phyloP scores from a whole-genome alignment of 176 grass and related monocot genomes.

The Bromus sterilis region DNA sequence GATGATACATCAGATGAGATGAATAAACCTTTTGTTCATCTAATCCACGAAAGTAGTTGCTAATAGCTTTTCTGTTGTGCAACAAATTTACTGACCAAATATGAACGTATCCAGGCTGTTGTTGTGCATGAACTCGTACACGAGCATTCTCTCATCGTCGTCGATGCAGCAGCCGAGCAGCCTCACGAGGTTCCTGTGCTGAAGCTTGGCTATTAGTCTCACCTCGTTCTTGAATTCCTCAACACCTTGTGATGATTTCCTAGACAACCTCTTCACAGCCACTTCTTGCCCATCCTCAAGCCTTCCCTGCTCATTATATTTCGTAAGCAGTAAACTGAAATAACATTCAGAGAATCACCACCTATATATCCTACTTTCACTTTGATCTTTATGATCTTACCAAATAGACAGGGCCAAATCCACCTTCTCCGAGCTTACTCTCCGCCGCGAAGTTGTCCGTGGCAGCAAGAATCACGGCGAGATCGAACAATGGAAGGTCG shows the following conservation, averaged over 20 bases:
- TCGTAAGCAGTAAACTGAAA: not conserved
- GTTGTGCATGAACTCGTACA: conserved; percentile 62
- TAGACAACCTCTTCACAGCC: conserved; percentile 54
- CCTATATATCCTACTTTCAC: not conserved
- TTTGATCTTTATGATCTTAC: not conserved
- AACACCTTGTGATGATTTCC: conserved; percentile 22
- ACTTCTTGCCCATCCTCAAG: conserved; percentile 46
- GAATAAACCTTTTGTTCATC: not conserved
- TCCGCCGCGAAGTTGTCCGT: conserved; percentile 18
- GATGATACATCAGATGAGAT: not conserved
- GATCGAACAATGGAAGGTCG: conserved; percentile 30
- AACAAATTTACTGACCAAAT: conserved; percentile 29
- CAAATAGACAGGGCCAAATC: conserved; percentile 44
- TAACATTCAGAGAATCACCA: not conserved
- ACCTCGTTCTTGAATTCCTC: conserved; percentile 56
- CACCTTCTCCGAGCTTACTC: conserved; percentile 37
- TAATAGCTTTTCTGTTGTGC: not conserved
- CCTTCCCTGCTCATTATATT: conserved; percentile 19
- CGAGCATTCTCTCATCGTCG: conserved; percentile 41
- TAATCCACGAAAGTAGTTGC: not conserved
- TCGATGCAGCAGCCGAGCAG: conserved; percentile 40
- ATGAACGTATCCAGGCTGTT: conserved; percentile 46
- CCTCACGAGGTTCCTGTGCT: conserved; percentile 42
- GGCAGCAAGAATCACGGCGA: not conserved
- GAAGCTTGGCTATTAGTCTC: conserved; percentile 41